phyloP scores from a whole-genome alignment of 495 filamentous ascomycete genomes.

The Echria macrotheca region DNA sequence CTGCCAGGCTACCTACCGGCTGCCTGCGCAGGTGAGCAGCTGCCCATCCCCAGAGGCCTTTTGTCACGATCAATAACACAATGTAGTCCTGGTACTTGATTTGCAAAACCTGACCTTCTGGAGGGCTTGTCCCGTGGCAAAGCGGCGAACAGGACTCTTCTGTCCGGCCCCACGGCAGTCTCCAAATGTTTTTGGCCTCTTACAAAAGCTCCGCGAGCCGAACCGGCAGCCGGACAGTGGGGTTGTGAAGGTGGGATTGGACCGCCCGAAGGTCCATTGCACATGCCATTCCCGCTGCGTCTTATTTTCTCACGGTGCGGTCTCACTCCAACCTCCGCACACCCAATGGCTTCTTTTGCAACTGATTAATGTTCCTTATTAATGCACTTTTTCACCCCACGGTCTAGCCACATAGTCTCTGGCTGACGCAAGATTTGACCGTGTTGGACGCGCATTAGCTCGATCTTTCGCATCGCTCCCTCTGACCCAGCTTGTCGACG shows the following conservation, averaged over 20 bases:
- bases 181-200: too few relatives aligned
- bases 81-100: too few relatives aligned
- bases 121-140: too few relatives aligned
- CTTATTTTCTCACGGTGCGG: not conserved
- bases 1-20: too few relatives aligned
- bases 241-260: not conserved
- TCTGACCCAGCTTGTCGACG: not conserved
- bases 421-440: not conserved
- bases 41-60: too few relatives aligned
- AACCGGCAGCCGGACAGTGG: not conserved
- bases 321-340: slow-evolving; percentile 6
- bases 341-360: not conserved
- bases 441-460: slow-evolving; percentile 8
- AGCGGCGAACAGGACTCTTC: too few relatives aligned
- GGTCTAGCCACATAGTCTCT: slow-evolving; percentile 1
- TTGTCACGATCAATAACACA: too few relatives aligned
- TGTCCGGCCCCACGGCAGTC: not conserved
- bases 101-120: too few relatives aligned
- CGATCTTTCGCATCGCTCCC: not conserved
- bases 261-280: slow-evolving; percentile 2
- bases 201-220: not conserved
- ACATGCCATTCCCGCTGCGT: not conserved
- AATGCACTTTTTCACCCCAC: slow-evolving; percentile 11
- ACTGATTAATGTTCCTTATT: slow-evolving; percentile 10
- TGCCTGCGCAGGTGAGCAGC: too few relatives aligned